Evolutionary conservation across 768 basidiomycete genomes (phyloP).

Genomic region (Tulasnella sp.): DNA sequence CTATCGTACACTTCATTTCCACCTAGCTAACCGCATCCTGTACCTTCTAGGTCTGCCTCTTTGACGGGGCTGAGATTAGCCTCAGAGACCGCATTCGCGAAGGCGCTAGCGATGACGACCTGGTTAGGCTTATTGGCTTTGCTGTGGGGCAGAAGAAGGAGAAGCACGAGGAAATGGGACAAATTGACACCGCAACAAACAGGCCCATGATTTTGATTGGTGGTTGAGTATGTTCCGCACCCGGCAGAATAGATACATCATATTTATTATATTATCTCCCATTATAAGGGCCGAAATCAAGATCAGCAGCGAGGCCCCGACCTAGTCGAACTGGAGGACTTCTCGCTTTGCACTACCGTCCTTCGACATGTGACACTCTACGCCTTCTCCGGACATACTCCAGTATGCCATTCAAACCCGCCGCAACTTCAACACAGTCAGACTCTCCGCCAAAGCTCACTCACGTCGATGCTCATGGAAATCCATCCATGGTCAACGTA

Average conservation of each 20-base stretch:
- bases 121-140: constrained; percentile 47
- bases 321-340: not conserved
- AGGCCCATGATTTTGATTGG: constrained; percentile 89
- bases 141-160: constrained; percentile 63
- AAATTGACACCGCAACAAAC: constrained; percentile 64
- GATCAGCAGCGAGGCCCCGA: not conserved
- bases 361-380: not conserved
- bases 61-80: constrained; percentile 74
- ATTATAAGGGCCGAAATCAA: not conserved
- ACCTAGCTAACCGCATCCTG: not conserved
- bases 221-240: constrained; percentile 40
- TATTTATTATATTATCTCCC: not conserved
- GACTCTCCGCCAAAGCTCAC: constrained; percentile 33
- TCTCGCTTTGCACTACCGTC: not conserved
- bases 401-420: not conserved
- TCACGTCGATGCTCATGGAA: constrained; percentile 61
- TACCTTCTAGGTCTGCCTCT: constrained; percentile 90
- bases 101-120: constrained; percentile 50
- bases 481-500: constrained; percentile 77
- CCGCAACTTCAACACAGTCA: not conserved
- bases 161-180: constrained; percentile 77
- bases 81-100: constrained; percentile 61
- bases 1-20: not conserved
- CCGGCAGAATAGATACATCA: not conserved
- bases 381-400: not conserved